These are phyloP conservation scores for Daedalea quercina DNA, from an alignment of 768 basidiomycete genomes.

Conservation along the genomic window DNA sequence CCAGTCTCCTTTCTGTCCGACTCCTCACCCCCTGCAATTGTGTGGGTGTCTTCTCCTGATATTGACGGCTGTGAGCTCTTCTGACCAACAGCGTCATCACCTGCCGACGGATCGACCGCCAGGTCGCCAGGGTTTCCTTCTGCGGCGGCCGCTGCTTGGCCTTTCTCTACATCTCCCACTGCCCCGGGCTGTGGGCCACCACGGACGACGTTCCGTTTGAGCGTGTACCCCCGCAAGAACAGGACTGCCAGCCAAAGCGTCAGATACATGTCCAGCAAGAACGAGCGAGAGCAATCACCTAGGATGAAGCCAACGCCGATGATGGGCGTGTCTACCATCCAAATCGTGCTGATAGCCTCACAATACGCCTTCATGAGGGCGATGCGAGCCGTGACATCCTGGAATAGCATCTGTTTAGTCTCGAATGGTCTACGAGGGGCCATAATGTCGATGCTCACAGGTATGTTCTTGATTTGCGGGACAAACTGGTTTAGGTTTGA, in stretches of 20 bases:
- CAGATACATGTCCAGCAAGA: not conserved
- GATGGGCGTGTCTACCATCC: conserved; percentile 59
- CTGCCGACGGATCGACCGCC: conserved; percentile 4
- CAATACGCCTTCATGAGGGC: conserved; percentile 57
- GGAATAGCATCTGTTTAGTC: not conserved
- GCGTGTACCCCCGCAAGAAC: conserved; percentile 52
- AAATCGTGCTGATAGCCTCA: conserved; percentile 53
- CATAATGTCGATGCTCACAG: conserved; percentile 26
- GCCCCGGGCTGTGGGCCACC: conserved; percentile 22
- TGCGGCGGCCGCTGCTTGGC: conserved; percentile 9
- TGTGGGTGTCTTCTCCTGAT: conserved; percentile 3
- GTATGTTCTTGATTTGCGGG: conserved; percentile 35
- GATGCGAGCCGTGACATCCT: conserved; percentile 45
- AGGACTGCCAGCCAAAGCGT: conserved; percentile 31
- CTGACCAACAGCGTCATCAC: not conserved
- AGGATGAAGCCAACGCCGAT: conserved; percentile 44
- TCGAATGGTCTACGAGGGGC: not conserved
- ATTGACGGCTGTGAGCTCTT: not conserved
- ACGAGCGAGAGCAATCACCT: conserved; percentile 16
- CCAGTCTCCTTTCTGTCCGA: not conserved
- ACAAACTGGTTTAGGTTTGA: conserved; percentile 42
- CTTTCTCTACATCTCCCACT: conserved; percentile 22
- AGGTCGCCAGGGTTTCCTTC: conserved; percentile 1
- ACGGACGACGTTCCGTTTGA: conserved; percentile 43
- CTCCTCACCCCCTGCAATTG: not conserved